phyloP scores from a whole-genome alignment of 2,329 filamentous ascomycete genomes.

The Colletotrichum phormii region DNA sequence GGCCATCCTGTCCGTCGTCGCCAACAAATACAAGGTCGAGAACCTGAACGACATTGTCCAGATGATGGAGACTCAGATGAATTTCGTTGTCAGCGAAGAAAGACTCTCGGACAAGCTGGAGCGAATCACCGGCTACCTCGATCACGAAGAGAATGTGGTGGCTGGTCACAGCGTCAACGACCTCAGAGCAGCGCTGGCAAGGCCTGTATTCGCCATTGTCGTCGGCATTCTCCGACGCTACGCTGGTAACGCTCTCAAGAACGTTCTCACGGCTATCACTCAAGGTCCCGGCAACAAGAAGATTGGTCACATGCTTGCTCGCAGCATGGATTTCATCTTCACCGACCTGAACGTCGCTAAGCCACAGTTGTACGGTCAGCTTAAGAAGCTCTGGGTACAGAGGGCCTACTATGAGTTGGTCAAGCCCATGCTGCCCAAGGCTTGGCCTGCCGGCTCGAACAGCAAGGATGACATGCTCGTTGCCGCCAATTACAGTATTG shows the following conservation, averaged over 20 bases:
- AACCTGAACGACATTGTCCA: slow-evolving; percentile 37
- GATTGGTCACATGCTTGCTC: slow-evolving; percentile 54
- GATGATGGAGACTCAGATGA: slow-evolving; percentile 40
- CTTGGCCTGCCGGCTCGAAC: slow-evolving; percentile 48
- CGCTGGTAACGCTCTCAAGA: slow-evolving; percentile 50
- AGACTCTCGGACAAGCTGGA: slow-evolving; percentile 30
- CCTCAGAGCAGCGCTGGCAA: slow-evolving; percentile 24
- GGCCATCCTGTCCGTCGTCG: slow-evolving; percentile 53
- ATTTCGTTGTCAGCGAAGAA: slow-evolving; percentile 16
- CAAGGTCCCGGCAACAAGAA: slow-evolving; percentile 44
- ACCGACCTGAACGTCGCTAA: slow-evolving; percentile 52
- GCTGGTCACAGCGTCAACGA: slow-evolving; percentile 12
- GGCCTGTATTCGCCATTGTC: slow-evolving; percentile 47
- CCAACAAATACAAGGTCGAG: slow-evolving; percentile 59
- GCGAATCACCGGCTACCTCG: slow-evolving; percentile 20
- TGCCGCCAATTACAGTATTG: slow-evolving; percentile 57
- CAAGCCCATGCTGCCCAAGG: slow-evolving; percentile 57
- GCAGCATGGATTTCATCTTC: slow-evolving; percentile 56
- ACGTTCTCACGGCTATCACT: slow-evolving; percentile 44
- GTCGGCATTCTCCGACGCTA: slow-evolving; percentile 53
- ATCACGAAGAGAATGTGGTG: slow-evolving; percentile 18
- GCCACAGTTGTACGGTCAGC: slow-evolving; percentile 53
- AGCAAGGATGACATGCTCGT: slow-evolving; percentile 43
- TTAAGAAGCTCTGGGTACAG: slow-evolving; percentile 60
- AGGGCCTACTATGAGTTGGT: slow-evolving; percentile 61